Evolutionary conservation across 2,329 filamentous ascomycete genomes (phyloP), one percentile per base, ranked within the genome.

Genomic region (Fusarium camptoceras): DNA sequence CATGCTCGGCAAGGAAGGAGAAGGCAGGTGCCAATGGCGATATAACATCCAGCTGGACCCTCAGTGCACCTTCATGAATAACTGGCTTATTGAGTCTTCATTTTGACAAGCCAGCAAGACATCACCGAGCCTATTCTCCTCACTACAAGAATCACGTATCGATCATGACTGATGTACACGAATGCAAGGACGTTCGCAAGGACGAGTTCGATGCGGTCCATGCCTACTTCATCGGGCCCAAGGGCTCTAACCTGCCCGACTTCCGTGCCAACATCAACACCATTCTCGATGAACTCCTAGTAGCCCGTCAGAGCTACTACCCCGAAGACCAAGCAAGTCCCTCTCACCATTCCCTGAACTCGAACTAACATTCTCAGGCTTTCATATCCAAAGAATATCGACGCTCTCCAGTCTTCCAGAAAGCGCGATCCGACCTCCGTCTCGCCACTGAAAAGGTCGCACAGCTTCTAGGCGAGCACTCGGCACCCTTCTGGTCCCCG

Each of bases 401-500:
- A 31, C 68, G 77, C 0, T 80, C 80, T 2, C 57, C 69, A 1
- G 76, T 73, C 7, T 84, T 83, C 64, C 59, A 75, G 6, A 68
- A 76, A 8, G 75, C 76, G 2, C 78, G 77, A 27, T 64, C 73
- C 1, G 80, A 78, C 46, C 74, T 84, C 20, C 70, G 71, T 22
- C 76, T 75, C 12, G 80, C 79, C 5, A 76, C 83, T 3, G 64
- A 74, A 34, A 77, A 76, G 46, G 77, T 79, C 2, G 77, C 81
- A 6, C 70, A 78, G 5, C 71, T 83, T 12, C 70, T 85, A 4
- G 81, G 81, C n/a, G 75, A 78, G 43, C 78, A 80, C 50, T 83
- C 81, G 2, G 80, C 84, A 8, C 83, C 83, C 0, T 84, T 83
- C 67, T 85, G 82, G 80, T 83, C 79, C 2, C 81, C 83, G 2